Base-by-base conservation (phyloP, 352 stramenopile genomes). In the Pythium dissimile region DNA sequence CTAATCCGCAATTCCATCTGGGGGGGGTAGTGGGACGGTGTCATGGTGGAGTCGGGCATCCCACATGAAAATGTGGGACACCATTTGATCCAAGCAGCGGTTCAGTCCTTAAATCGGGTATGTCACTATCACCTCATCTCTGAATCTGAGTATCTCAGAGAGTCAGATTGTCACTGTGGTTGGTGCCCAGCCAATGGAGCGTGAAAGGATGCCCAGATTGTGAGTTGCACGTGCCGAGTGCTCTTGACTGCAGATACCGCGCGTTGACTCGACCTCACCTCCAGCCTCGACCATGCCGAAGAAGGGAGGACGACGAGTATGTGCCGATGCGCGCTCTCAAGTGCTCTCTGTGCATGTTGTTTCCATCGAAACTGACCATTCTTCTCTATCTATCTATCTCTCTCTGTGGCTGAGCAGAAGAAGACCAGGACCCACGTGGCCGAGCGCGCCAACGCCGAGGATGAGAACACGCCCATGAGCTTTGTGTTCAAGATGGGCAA, bases 401-500 rank as follows among this genome's bases (percentile, higher is more conserved):
- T n/a, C n/a, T n/a, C n/a, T n/a, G n/a, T n/a, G n/a, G n/a, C n/a
- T 31, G 26, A 59, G 60, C 59, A 96, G 86, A 80, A 77, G 52
- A 96, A 96, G 64, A 91, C 77, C 28, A 69, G 84, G 23, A 96
- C 86, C 15, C 86, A 96, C 63, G 81, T 89, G 28, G 66, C 77
- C 24, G 79, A 89, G 49, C 54, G 52, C 16, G 73, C 78, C 3
- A 64, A 82, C 38, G 79, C 79, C 18, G 80, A 97, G 59, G 78
- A 89, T 41, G 87, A 95, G 62, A 87, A 92, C 63, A 86, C 82
- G 54, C 89, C 89, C 41, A 89, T 88, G 77, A 97, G 86, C 60
- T 96, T 97, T 47, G 89, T 97, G 11, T 94, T 96, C 54, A 95
- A 91, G 55, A 95, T 94, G 76, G 89, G 89, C 50, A 95, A 95